Percentiles rank a stretch among this genome's conserved stretches.
Evolutionary conservation across 495 filamentous ascomycete species (phyloP).

Genomic region (Talaromyces thailandensis): DNA sequence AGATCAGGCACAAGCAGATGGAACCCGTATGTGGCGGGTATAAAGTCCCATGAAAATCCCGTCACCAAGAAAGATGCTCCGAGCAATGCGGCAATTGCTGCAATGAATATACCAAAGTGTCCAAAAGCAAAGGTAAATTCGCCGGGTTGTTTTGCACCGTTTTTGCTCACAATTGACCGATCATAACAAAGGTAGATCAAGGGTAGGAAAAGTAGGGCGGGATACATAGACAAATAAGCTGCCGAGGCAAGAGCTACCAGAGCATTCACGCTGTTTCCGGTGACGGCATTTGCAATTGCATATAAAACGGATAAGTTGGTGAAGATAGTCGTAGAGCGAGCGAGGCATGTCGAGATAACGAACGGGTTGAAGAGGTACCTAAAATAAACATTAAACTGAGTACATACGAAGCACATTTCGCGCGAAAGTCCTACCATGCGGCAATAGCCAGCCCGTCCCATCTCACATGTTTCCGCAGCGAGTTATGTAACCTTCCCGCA

Average conservation of each 20-base stretch:
- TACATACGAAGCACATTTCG: neutral
- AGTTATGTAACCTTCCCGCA: constrained; percentile 62
- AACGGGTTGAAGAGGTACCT: constrained; percentile 94
- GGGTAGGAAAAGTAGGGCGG: constrained; percentile 75
- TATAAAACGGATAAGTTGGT: constrained; percentile 82
- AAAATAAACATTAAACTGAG: constrained; percentile 10
- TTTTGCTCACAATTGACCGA: constrained; percentile 26
- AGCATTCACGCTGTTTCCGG: constrained; percentile 61
- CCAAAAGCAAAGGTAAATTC: constrained; percentile 38
- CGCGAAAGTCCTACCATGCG: constrained; percentile 52
- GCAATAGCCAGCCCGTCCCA: constrained; percentile 72
- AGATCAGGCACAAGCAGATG: constrained; percentile 86
- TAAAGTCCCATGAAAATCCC: constrained; percentile 72
- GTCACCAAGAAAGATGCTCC: constrained; percentile 66
- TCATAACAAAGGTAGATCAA: constrained; percentile 78
- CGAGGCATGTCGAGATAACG: constrained; percentile 85
- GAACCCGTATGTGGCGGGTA: constrained; percentile 83
- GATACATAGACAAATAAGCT: constrained; percentile 87
- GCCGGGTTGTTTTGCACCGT: constrained; percentile 15
- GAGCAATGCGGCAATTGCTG: constrained; percentile 49
- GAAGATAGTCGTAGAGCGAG: constrained; percentile 84
- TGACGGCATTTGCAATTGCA: constrained; percentile 74
- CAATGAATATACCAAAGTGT: constrained; percentile 35
- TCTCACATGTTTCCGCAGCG: constrained; percentile 64
- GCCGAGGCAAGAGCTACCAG: constrained; percentile 82